phyloP scores from a whole-genome alignment of 139 green algal genomes.

The Gonium pectorale region DNA sequence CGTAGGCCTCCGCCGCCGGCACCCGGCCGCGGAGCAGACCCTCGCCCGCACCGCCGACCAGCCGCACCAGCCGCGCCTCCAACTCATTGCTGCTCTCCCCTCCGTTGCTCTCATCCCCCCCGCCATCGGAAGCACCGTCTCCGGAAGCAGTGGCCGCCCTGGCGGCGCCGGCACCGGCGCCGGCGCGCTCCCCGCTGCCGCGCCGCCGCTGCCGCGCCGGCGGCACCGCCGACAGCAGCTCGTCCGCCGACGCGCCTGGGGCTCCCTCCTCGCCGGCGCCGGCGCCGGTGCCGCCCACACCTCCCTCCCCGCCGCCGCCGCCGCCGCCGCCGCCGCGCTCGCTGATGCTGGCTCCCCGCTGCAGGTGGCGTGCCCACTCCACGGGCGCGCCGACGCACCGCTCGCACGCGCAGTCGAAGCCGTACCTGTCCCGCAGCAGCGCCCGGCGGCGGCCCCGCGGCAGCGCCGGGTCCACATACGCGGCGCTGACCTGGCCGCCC shows the following conservation, averaged over 20 bases:
- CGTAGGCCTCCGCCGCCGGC: background rate
- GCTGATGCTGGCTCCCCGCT: background rate
- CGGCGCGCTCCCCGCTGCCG: no score
- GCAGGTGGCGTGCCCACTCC: no score
- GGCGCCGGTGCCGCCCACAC: no score
- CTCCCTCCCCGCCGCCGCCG: background rate
- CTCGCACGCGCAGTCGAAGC: slow-evolving; percentile 37
- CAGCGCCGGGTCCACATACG: slow-evolving; percentile 30
- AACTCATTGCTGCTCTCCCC: no score
- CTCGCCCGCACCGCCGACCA: background rate
- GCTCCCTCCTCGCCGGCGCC: no score
- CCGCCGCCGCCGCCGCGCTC: background rate
- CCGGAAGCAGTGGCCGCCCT: background rate
- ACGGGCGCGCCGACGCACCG: slow-evolving; percentile 33
- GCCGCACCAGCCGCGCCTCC: background rate
- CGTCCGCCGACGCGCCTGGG: background rate
- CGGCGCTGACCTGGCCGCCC: slow-evolving; percentile 4
- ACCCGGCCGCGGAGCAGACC: background rate
- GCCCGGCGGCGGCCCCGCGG: background rate
- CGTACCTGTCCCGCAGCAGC: slow-evolving; percentile 26
- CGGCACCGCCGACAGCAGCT: background rate
- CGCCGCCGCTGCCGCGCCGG: background rate
- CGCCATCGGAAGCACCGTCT: no score
- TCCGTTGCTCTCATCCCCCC: no score
- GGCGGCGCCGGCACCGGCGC: background rate